Evolutionary conservation across 768 basidiomycete genomes (phyloP), one percentile per base, ranked within the genome.

Genomic region (Serendipita sp.): DNA sequence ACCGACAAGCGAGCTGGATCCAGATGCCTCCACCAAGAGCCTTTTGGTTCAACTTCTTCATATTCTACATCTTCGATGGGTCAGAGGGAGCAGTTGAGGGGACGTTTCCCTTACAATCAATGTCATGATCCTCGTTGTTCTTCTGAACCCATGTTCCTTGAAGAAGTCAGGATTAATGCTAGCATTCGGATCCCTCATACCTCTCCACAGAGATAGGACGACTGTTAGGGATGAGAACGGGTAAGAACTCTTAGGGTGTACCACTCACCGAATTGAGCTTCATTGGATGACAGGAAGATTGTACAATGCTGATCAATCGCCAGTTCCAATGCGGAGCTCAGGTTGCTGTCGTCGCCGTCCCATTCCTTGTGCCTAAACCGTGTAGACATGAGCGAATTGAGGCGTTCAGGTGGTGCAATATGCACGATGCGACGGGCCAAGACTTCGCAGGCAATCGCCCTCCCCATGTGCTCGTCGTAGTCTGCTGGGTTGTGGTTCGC

Each of bases 291-390:
- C 43, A 94, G 72, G 71, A 94, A 93, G 67, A 89, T 87, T 3
- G 82, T 79, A 66, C 91, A 90, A 67, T 91, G 83, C 61, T 89
- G 82, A 71, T 97, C 94, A 65, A 95, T 89, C n/a, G 94, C 92
- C 71, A 85, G 75, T 71, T 97, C 94, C 44, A 96, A 75, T 5
- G 87, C 85, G 68, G 87, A 90, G 3, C 82, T 76, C 67, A 83
- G 79, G 44, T 84, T 85, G 64, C 87, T 89, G 50, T 75, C 72
- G 62, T 89, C 89, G 0, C 88, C 91, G 69, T 95, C 89, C 38
- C 76, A 69, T 69, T 90, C 84, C 42, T 75, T 73, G 68, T 88
- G 83, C 63, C 79, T 78, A 72, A 83, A 92, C 2, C 94, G 80
- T 1, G 81, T 84, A 13, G 86, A 84, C 84, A 96, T 85, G 64